Evolutionary conservation across 495 filamentous ascomycete species (phyloP).

Genomic region (Rostrohypoxylon terebratum): DNA sequence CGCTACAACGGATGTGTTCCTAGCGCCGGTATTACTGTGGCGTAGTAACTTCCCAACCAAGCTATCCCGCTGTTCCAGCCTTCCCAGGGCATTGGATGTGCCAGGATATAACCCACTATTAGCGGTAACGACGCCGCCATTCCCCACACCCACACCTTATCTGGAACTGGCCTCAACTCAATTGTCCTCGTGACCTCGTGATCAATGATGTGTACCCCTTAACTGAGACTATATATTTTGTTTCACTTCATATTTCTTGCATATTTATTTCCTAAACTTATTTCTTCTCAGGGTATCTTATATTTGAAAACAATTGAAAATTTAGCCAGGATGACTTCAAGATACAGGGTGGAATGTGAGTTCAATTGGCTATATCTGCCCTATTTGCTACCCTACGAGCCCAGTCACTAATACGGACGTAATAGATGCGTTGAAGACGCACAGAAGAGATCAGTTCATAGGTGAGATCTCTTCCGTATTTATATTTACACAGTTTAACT

Average conservation of each 20-base stretch:
- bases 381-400: background rate
- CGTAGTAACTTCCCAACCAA: constrained; percentile 5
- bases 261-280: background rate
- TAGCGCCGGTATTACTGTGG: constrained; percentile 32
- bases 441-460: constrained; percentile 85
- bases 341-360: constrained; percentile 91
- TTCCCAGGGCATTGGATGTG: constrained; percentile 30
- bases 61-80: constrained; percentile 7
- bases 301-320: constrained; percentile 7
- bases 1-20: constrained; percentile 29
- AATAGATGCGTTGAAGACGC: constrained; percentile 87
- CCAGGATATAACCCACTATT: constrained; percentile 8
- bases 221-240: constrained; percentile 28
- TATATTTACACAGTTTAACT: background rate
- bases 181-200: constrained; percentile 27
- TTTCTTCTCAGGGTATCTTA: background rate
- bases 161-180: constrained; percentile 7
- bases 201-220: constrained; percentile 39
- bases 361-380: constrained; percentile 29
- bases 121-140: constrained; percentile 18
- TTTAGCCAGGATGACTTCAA: constrained; percentile 75
- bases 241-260: constrained; percentile 24
- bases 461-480: constrained; percentile 56
- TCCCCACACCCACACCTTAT: constrained; percentile 37
- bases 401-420: constrained; percentile 34